A percentile compares a stretch with the other conserved stretches of the same genome.
Conservation (phyloP, 2,329 filamentous ascomycete species). For the Nemania abortiva region DNA sequence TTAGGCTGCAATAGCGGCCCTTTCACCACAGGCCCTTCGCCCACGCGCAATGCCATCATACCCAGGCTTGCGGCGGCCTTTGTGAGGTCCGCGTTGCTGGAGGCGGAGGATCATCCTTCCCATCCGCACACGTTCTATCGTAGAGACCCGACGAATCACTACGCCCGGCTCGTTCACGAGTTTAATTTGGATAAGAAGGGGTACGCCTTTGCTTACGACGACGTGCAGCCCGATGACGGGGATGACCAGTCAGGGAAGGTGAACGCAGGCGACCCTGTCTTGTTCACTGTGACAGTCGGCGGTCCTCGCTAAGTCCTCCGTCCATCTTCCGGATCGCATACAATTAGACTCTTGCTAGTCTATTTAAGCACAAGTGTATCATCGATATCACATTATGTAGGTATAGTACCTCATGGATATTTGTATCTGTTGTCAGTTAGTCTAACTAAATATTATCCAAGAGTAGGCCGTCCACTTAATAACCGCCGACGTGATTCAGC, state of each 20-base stretch:
- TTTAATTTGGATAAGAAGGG: slow-evolving; percentile 66
- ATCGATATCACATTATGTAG: neutral
- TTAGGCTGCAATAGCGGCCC: slow-evolving; percentile 75
- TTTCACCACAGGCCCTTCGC: slow-evolving; percentile 61
- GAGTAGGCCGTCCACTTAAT: neutral
- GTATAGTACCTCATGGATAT: slow-evolving; percentile 10
- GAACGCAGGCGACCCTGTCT: slow-evolving; percentile 61
- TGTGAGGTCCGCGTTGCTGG: slow-evolving; percentile 68
- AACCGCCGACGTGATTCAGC: neutral
- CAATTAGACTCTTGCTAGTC: neutral
- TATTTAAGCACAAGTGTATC: neutral
- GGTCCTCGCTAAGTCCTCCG: slow-evolving; percentile 47
- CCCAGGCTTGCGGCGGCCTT: slow-evolving; percentile 61
- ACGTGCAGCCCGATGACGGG: slow-evolving; percentile 65
- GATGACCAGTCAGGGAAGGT: slow-evolving; percentile 68
- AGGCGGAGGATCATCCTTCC: slow-evolving; percentile 57
- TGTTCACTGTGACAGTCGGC: slow-evolving; percentile 65
- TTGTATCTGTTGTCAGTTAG: slow-evolving; percentile 3
- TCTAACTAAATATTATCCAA: slow-evolving; percentile 17
- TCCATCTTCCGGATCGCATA: neutral
- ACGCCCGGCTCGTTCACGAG: slow-evolving; percentile 67
- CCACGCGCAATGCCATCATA: slow-evolving; percentile 58
- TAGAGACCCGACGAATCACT: slow-evolving; percentile 66
- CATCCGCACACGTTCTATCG: slow-evolving; percentile 54
- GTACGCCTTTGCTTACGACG: slow-evolving; percentile 72